A percentile compares a stretch with the other conserved stretches of the same genome.
Conservation (phyloP, 345 rosid genomes). For the Chamaenerion angustifolium region DNA sequence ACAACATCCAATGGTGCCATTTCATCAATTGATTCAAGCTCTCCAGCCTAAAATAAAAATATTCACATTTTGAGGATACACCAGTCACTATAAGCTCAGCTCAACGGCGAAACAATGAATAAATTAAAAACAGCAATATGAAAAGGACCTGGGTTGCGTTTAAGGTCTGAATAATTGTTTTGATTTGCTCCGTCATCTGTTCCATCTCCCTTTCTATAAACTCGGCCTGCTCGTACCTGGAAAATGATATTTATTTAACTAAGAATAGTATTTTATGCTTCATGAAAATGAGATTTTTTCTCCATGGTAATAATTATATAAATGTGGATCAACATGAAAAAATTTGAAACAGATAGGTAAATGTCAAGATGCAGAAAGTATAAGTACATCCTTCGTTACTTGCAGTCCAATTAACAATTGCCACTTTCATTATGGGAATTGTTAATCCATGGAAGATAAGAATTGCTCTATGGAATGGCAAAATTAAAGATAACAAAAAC, state of each 20-base stretch:
- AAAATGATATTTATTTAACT: neutral
- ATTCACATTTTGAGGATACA: too few species aligned
- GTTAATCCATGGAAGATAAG: neutral
- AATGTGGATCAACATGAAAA: too few species aligned
- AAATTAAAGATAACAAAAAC: slow-evolving; percentile 1
- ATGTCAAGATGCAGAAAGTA: too few species aligned
- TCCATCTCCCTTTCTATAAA: slow-evolving; percentile 81
- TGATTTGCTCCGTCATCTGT: slow-evolving; percentile 84
- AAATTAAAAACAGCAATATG: neutral
- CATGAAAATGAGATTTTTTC: neutral
- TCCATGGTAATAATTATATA: too few species aligned
- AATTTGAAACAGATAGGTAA: too few species aligned
- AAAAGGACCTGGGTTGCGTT: slow-evolving; percentile 61
- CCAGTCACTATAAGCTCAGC: neutral
- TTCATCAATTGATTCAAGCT: slow-evolving; percentile 58
- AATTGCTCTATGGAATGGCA: neutral
- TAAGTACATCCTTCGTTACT: too few species aligned
- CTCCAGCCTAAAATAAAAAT: slow-evolving; percentile 58
- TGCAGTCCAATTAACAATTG: neutral
- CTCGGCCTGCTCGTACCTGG: slow-evolving; percentile 91
- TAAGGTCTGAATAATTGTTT: slow-evolving; percentile 68
- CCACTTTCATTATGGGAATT: too few species aligned
- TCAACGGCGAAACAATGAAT: neutral
- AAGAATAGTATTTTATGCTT: too few species aligned
- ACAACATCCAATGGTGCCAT: slow-evolving; percentile 87